phyloP scores from a whole-genome alignment of 2,329 filamentous ascomycete genomes.

The Pseudocercospora crystallina region DNA sequence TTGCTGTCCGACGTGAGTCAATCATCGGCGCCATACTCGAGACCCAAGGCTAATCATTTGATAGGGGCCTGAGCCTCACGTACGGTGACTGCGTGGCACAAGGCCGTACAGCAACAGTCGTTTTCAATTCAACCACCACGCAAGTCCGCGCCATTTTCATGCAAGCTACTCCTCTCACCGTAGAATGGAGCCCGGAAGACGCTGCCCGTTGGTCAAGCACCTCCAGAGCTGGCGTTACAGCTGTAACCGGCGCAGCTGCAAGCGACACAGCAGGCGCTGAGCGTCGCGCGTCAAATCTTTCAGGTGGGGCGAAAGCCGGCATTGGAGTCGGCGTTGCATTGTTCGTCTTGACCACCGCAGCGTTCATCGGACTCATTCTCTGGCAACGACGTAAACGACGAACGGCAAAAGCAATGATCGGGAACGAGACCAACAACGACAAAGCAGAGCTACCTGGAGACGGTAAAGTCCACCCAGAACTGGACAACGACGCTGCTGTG shows the following conservation, averaged over 20 bases:
- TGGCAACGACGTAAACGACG: not conserved
- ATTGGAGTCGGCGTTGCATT: slow-evolving; percentile 5
- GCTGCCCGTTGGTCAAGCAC: not conserved
- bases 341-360: not conserved
- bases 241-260: not conserved
- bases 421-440: too few relatives aligned
- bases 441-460: not conserved
- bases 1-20: too few relatives aligned
- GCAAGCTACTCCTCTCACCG: too few relatives aligned
- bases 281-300: not conserved
- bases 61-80: too few relatives aligned
- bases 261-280: not conserved
- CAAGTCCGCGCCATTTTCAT: too few relatives aligned
- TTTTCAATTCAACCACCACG: not conserved
- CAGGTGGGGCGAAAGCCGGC: slow-evolving; percentile 1
- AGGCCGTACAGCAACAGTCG: too few relatives aligned
- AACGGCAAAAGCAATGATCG: too few relatives aligned
- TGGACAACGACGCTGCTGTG: not conserved
- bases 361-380: not conserved
- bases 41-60: too few relatives aligned
- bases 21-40: too few relatives aligned
- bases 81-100: too few relatives aligned
- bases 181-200: too few relatives aligned
- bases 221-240: not conserved
- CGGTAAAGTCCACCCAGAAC: not conserved